A percentile compares a stretch with the other conserved stretches of the same genome.
These are phyloP conservation scores for Neospora caninum DNA, from an alignment of 169 alveolate genomes.

Conservation along the genomic window DNA sequence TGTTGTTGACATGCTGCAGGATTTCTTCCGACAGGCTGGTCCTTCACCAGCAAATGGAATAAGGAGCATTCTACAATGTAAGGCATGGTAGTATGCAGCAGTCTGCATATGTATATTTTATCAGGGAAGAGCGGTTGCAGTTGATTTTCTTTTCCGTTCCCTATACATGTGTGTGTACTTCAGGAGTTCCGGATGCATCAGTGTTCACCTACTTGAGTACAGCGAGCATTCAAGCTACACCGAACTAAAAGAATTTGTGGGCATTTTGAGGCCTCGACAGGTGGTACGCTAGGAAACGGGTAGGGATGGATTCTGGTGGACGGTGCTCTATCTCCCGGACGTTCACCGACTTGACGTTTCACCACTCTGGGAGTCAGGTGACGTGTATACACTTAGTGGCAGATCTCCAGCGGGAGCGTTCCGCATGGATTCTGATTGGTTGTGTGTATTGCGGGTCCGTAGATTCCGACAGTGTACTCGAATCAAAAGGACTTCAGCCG, in stretches of 20 bases:
- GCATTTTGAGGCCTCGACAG: neutral
- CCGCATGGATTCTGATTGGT: neutral
- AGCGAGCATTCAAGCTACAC: slow-evolving; percentile 46
- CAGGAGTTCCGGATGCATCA: neutral
- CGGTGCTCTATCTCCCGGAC: neutral
- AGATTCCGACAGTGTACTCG: slow-evolving; percentile 26
- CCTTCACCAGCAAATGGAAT: slow-evolving; percentile 36
- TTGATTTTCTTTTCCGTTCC: neutral
- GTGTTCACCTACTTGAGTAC: slow-evolving; percentile 13
- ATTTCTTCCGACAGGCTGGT: slow-evolving; percentile 51
- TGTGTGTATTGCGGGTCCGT: neutral
- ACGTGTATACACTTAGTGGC: neutral
- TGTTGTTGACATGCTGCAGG: neutral
- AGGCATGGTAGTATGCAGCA: neutral
- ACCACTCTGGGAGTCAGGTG: neutral
- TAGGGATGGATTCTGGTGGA: neutral
- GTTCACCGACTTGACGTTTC: neutral
- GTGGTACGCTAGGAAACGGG: neutral
- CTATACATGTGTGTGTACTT: neutral
- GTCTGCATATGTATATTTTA: neutral
- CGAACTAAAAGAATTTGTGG: slow-evolving; percentile 5
- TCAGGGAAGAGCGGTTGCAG: neutral
- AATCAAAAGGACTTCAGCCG: neutral
- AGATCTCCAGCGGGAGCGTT: neutral
- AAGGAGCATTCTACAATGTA: slow-evolving; percentile 3